Base-by-base conservation (phyloP, 306 rosid genomes). In the Delonix regia region DNA sequence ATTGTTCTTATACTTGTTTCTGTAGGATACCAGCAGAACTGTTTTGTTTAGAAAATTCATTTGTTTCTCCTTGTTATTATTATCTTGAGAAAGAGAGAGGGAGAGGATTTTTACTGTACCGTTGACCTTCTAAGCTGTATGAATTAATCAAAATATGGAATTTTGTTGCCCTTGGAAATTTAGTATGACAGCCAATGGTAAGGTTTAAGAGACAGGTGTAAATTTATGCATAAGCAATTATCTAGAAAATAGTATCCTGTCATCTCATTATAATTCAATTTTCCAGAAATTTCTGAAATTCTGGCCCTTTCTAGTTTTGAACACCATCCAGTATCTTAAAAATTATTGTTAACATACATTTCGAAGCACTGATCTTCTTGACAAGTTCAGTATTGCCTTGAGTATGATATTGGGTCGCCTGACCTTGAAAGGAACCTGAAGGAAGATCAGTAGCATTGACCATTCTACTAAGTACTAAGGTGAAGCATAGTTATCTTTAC, bases 371-470 rank as follows among this genome's bases (percentile, higher is more conserved):
- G 11, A 68, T 41, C 74, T 69, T 77, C 48, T 69, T 63, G 19
- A 30, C 48, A 5, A n/a, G 30, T 11, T 51, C 69, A 42, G 30
- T 55, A 65, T 76, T 74, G 73, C 44, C 56, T 71, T 75, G 55
- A 71, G 41, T 76, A 47, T 76, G 68, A 66, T 83, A 67, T 34
- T 69, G 28, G 79, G 82, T 74, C 73, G 75, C 38, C 81, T 86
- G 38, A 72, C 81, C 44, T 81, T 76, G 79, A 65, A 62, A 82
- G 90, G 99, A 98, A 71, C 77, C 96, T 45, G 96, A 93, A 78
- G 97, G 99, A 83, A 95, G 94, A 85, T 71, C 88, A 12, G 96
- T 95, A 84, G 86, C 89, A 73, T 84, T 95, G 85, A 90, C 97
- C 18, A 81, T 95, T 87, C 88, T n/a, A n/a, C n/a, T n/a, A n/a